A percentile compares a stretch with the other conserved stretches of the same genome.
Evolutionary conservation across 2,329 filamentous ascomycete genomes (phyloP).

Genomic region (Penicillium decumbens): DNA sequence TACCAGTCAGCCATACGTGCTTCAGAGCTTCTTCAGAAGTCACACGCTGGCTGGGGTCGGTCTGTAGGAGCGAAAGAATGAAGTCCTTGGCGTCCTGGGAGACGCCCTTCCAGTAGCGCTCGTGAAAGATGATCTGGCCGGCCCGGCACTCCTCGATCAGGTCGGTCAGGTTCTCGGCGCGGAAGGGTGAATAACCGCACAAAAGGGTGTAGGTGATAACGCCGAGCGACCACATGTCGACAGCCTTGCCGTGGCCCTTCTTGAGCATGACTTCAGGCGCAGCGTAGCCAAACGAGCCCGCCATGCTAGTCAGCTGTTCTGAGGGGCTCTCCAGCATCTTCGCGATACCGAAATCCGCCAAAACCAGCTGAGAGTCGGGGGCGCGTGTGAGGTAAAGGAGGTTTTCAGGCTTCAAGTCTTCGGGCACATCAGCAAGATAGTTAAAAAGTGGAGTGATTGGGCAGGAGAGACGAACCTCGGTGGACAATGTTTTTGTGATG

Average conservation of each 20-base stretch:
- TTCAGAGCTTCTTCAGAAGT: slow-evolving; percentile 74
- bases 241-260: slow-evolving; percentile 92
- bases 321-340: slow-evolving; percentile 92
- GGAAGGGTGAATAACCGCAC: slow-evolving; percentile 96
- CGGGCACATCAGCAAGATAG: slow-evolving; percentile 3
- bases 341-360: slow-evolving; percentile 97
- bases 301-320: slow-evolving; percentile 95
- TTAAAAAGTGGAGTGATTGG: neutral
- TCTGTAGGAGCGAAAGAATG: slow-evolving; percentile 74
- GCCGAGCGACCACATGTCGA: slow-evolving; percentile 98
- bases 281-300: slow-evolving; percentile 95
- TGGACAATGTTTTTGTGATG: slow-evolving; percentile 95
- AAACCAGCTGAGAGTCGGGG: slow-evolving; percentile 74
- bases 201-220: slow-evolving; percentile 98
- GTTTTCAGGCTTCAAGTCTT: slow-evolving; percentile 97
- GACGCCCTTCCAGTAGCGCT: slow-evolving; percentile 97
- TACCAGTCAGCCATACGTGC: slow-evolving; percentile 84
- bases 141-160: slow-evolving; percentile 90
- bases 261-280: slow-evolving; percentile 98
- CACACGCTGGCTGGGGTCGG: slow-evolving; percentile 69
- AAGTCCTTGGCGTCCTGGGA: slow-evolving; percentile 94
- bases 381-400: slow-evolving; percentile 83
- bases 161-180: slow-evolving; percentile 86
- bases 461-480: slow-evolving; percentile 58
- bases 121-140: slow-evolving; percentile 85